Evolutionary conservation across 345 rosid genomes (phyloP).

Genomic region (Aquilaria sinensis): DNA sequence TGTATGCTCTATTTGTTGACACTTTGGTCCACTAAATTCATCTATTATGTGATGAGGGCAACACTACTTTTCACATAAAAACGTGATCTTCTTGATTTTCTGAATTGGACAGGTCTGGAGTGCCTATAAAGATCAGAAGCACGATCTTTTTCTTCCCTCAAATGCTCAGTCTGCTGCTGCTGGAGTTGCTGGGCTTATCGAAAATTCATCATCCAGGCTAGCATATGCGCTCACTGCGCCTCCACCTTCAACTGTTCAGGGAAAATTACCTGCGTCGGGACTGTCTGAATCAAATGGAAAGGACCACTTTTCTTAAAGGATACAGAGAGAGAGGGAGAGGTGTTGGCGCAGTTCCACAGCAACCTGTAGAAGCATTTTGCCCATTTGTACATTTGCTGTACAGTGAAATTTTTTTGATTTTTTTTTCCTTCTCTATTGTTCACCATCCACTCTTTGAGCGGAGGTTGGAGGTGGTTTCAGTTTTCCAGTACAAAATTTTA

Average conservation of each 20-base stretch:
- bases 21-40: too few species aligned
- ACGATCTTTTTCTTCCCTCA: slow-evolving; percentile 94
- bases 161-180: slow-evolving; percentile 90
- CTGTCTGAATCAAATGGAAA: slow-evolving; percentile 32
- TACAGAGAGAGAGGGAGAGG: neutral
- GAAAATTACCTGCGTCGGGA: slow-evolving; percentile 25
- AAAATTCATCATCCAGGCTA: slow-evolving; percentile 68
- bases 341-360: neutral
- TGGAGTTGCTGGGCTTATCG: slow-evolving; percentile 95
- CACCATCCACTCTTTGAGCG: neutral
- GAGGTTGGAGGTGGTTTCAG: slow-evolving; percentile 2
- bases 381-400: slow-evolving; percentile 23
- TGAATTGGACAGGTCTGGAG: slow-evolving; percentile 67
- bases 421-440: neutral
- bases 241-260: slow-evolving; percentile 36
- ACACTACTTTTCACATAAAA: too few species aligned
- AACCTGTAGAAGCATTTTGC: slow-evolving; percentile 5
- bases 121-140: slow-evolving; percentile 97
- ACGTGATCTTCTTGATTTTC: neutral
- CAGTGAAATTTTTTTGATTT: slow-evolving; percentile 27
- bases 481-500: slow-evolving; percentile 1
- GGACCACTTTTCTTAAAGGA: slow-evolving; percentile 22
- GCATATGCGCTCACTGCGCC: slow-evolving; percentile 87
- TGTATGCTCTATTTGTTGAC: too few species aligned
- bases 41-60: too few species aligned